These are phyloP conservation scores for Cicer judaicum DNA, from an alignment of 306 rosid genomes.

Conservation along the genomic window DNA sequence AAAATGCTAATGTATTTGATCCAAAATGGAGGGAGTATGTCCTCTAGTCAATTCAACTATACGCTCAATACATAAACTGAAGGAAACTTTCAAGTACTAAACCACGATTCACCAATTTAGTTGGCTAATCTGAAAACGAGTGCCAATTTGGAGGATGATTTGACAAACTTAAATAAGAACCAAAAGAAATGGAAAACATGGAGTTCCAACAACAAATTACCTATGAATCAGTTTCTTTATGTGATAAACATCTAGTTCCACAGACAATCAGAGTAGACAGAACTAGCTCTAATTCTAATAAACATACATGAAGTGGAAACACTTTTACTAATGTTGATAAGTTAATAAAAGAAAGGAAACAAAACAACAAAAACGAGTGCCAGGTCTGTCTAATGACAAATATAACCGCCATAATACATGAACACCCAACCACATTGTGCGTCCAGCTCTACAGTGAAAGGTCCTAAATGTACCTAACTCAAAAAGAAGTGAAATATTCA, in stretches of 20 bases:
- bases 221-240: slow-evolving; percentile 33
- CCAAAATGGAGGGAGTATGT: too few species aligned
- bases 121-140: not conserved
- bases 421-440: slow-evolving; percentile 38
- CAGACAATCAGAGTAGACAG: slow-evolving; percentile 16
- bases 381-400: slow-evolving; percentile 48
- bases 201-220: slow-evolving; percentile 21
- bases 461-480: slow-evolving; percentile 43
- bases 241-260: slow-evolving; percentile 26
- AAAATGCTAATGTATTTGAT: too few species aligned
- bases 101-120: not conserved
- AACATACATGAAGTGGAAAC: slow-evolving; percentile 48
- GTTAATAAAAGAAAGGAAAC: not conserved
- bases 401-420: slow-evolving; percentile 51
- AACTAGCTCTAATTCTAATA: slow-evolving; percentile 37
- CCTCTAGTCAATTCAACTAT: too few species aligned
- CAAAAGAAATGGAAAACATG: not conserved
- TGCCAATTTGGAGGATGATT: not conserved
- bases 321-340: slow-evolving; percentile 39
- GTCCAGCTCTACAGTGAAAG: slow-evolving; percentile 48
- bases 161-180: not conserved
- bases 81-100: too few species aligned
- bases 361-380: not conserved
- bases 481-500: slow-evolving; percentile 40
- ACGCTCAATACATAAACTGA: too few species aligned